Conservation (phyloP, 2,329 filamentous ascomycete species). For the Aspergillus terreus region DNA sequence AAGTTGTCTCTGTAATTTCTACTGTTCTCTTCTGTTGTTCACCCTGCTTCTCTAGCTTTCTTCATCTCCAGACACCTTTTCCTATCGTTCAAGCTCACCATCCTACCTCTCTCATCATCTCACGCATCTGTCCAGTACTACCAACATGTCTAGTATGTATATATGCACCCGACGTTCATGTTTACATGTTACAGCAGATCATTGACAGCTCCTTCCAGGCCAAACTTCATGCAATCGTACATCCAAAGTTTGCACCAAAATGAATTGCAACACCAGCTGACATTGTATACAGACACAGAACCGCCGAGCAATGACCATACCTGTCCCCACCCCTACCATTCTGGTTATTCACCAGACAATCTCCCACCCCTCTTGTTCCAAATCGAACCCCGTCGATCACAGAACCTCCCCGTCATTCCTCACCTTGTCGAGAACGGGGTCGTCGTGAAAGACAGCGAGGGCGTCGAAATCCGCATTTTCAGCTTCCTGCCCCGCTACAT, state of each 20-base stretch:
- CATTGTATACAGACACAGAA: slow-evolving; percentile 2
- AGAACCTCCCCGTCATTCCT: slow-evolving; percentile 1
- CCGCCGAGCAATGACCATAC: slow-evolving; percentile 18
- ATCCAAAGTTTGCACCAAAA: not conserved
- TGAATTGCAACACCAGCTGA: not conserved
- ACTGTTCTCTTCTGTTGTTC: no score
- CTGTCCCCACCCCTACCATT: slow-evolving; percentile 21
- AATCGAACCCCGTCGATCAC: slow-evolving; percentile 13
- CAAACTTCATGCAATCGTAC: no score
- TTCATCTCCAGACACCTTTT: no score
- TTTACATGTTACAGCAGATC: no score
- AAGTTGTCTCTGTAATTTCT: no score
- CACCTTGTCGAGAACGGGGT: slow-evolving; percentile 15
- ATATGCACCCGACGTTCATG: no score
- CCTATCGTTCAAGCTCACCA: no score
- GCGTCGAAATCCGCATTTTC: slow-evolving; percentile 19
- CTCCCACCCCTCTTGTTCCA: slow-evolving; percentile 23
- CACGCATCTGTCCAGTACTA: no score
- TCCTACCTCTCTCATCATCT: no score
- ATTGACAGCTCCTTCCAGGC: no score
- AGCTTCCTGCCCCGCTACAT: slow-evolving; percentile 27
- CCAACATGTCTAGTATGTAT: no score
- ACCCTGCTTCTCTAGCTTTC: no score
- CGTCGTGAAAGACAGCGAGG: slow-evolving; percentile 9
- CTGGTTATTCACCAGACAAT: slow-evolving; percentile 12